Evolutionary conservation across 129 eudicot species (phyloP), one percentile per base, ranked within the genome.

Genomic region (Daucus carota): DNA sequence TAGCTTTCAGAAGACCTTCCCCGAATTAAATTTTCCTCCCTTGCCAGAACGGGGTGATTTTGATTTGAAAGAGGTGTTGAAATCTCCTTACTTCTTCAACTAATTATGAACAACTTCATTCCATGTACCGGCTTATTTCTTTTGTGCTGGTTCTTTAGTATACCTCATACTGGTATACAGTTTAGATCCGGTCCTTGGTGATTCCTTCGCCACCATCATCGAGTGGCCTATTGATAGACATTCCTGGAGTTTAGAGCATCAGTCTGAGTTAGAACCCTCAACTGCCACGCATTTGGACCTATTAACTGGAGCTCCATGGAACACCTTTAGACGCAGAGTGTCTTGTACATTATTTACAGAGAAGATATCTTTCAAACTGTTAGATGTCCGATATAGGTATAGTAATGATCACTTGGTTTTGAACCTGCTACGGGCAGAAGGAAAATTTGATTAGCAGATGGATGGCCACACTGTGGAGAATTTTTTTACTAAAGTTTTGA

Each of bases 11-110:
- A 50, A 73, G 76, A 83, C 94, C 8, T 89, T 91, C 73, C 99
- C 99, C 1, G 70, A 81, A 12, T 75, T 92, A 72, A 79, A 81
- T 18, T 95, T 92, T 76, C 99, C 99, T 52, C 95, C 99, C 4
- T 84, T 95, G 70, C 99, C 99, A 6, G 97, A 91, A 73, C 89
- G 99, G 48, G 99, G 99, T 50, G 99, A 92, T 76, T 95, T 95
- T 80, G 92, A 95, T 76, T 87, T 95, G 50, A 89, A 80, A 70
- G 99, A 95, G 81, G 99, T 95, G 87, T 60, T 89, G 41, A 84
- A 83, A 74, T 89, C 99, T 60, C 87, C 92, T 3, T 95, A 92
- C 81, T 95, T 95, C 86, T 95, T 95, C 96, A 95, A 92, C 79
- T 95, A 87, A 84, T 72, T 33, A 18, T 60, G 68, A 11, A 17